phyloP scores from a whole-genome alignment of 805 yeast genomes.

The Peterozyma toletana region DNA sequence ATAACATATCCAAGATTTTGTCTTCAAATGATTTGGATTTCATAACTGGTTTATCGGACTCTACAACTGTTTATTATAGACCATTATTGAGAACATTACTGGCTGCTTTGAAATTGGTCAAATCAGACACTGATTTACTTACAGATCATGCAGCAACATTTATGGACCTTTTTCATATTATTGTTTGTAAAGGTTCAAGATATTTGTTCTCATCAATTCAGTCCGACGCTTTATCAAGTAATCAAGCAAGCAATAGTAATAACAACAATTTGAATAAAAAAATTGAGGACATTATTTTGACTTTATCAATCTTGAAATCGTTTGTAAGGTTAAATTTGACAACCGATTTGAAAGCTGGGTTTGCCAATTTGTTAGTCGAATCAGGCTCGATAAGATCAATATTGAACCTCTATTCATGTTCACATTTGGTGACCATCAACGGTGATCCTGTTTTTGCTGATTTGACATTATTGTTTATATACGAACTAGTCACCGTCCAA shows the following conservation, averaged over 20 bases:
- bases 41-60: constrained; percentile 29
- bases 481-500: constrained; percentile 57
- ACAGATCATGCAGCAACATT: constrained; percentile 44
- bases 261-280: constrained; percentile 34
- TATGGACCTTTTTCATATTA: constrained; percentile 49
- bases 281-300: constrained; percentile 57
- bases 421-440: constrained; percentile 53
- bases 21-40: constrained; percentile 44
- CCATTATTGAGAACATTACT: constrained; percentile 55
- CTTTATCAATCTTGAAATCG: constrained; percentile 57
- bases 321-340: constrained; percentile 45
- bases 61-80: constrained; percentile 38
- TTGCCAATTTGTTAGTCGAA: constrained; percentile 46
- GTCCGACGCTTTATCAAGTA: constrained; percentile 38
- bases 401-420: constrained; percentile 57
- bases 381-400: constrained; percentile 57
- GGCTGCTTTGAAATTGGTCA: constrained; percentile 37
- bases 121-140: constrained; percentile 30
- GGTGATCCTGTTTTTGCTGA: constrained; percentile 70
- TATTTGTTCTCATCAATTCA: constrained; percentile 52
- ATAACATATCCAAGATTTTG: constrained; percentile 36
- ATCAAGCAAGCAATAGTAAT: constrained; percentile 26
- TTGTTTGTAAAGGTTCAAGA: constrained; percentile 62
- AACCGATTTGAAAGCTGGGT: constrained; percentile 34
- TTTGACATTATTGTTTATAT: constrained; percentile 55